Evolutionary conservation across 1,284 basidiomycete genomes (phyloP).

Genomic region (Fereydounia khargensis): DNA sequence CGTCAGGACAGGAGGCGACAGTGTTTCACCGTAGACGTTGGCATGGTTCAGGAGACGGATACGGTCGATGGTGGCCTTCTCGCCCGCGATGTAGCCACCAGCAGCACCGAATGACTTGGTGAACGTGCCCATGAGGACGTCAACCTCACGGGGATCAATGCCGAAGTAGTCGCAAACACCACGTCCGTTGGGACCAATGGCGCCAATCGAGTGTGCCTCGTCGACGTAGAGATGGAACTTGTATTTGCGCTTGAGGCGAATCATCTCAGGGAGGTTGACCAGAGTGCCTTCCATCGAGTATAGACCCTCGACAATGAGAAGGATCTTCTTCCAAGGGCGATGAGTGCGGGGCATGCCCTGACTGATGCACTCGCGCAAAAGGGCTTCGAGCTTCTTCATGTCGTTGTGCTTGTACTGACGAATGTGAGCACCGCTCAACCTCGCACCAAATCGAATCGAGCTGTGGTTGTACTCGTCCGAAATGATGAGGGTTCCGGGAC

Average conservation of each 20-base stretch:
- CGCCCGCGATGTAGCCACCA: constrained; percentile 90
- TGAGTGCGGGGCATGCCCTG: constrained; percentile 97
- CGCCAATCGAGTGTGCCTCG: constrained; percentile 96
- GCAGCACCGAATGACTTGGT: constrained; percentile 98
- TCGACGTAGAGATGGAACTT: constrained; percentile 98
- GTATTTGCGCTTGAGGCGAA: constrained; percentile 90
- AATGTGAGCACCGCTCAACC: constrained; percentile 83
- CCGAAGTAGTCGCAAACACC: constrained; percentile 95
- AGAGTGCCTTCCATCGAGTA: constrained; percentile 98
- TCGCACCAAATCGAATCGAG: constrained; percentile 87
- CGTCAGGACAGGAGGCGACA: constrained; percentile 83
- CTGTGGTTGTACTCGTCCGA: constrained; percentile 97
- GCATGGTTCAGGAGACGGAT: constrained; percentile 81
- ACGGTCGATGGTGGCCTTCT: constrained; percentile 74
- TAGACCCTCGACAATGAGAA: constrained; percentile 90
- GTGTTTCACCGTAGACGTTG: constrained; percentile 83
- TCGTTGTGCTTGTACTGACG: constrained; percentile 97
- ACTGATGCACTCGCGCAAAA: constrained; percentile 87
- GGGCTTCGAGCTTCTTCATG: constrained; percentile 75
- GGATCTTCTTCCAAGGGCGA: constrained; percentile 97
- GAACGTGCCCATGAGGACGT: constrained; percentile 98
- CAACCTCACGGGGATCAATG: constrained; percentile 75
- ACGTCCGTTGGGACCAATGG: constrained; percentile 86
- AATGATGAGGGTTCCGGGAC: constrained; percentile 90
- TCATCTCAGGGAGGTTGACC: constrained; percentile 76